Evolutionary conservation across 352 stramenopile genomes (phyloP).

Genomic region (Phytophthora fragariae): DNA sequence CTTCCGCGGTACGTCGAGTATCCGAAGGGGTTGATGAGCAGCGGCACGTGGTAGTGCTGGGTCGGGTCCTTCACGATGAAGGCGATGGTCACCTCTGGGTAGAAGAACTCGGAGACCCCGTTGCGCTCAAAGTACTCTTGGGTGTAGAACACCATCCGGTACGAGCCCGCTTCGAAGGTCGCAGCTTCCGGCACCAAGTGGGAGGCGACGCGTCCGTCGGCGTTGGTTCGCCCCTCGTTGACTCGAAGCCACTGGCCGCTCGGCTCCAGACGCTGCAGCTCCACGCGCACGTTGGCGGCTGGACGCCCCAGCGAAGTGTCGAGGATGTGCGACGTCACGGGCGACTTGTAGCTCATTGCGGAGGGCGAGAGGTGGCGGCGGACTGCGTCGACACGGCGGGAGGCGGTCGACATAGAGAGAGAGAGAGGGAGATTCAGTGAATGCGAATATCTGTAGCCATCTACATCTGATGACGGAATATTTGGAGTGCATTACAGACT

Average conservation of each 20-base stretch:
- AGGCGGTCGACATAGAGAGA: constrained; percentile 17
- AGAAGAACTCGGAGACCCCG: constrained; percentile 82
- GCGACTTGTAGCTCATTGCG: constrained; percentile 59
- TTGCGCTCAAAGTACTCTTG: constrained; percentile 79
- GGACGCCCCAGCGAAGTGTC: constrained; percentile 84
- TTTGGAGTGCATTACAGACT: too few species aligned
- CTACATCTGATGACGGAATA: too few species aligned
- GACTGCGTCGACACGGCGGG: constrained; percentile 22
- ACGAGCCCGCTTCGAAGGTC: constrained; percentile 60
- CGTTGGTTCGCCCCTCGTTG: constrained; percentile 73
- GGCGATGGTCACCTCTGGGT: constrained; percentile 83
- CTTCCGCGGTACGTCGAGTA: constrained; percentile 92
- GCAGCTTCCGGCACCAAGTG: constrained; percentile 54
- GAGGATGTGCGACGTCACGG: constrained; percentile 89
- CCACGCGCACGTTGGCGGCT: constrained; percentile 71
- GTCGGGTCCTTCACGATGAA: constrained; percentile 79
- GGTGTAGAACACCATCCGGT: constrained; percentile 88
- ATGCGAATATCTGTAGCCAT: background rate
- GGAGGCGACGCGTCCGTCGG: constrained; percentile 64
- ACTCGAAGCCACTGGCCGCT: constrained; percentile 42
- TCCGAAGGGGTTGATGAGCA: constrained; percentile 91
- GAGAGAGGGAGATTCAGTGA: background rate
- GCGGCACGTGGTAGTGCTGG: constrained; percentile 90
- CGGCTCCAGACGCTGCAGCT: constrained; percentile 60
- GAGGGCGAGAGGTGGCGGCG: constrained; percentile 31